Evolutionary conservation across 306 rosid genomes (phyloP).

Genomic region (Citrullus colocynthis): DNA sequence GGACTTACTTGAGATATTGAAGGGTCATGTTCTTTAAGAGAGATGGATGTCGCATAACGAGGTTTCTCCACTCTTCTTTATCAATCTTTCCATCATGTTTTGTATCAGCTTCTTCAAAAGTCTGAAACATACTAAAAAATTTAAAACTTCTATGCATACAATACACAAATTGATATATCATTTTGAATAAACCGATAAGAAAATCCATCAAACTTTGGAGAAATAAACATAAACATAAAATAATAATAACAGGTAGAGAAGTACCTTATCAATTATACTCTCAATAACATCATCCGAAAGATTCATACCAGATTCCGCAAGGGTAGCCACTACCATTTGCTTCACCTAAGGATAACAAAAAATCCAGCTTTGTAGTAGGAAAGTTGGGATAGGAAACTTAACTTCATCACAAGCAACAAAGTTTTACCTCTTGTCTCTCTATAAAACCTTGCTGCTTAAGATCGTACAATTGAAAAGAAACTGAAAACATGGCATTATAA

Average conservation of each 20-base stretch:
- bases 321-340: slow-evolving; percentile 99
- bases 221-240: not conserved
- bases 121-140: slow-evolving; percentile 27
- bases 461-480: slow-evolving; percentile 92
- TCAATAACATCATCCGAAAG: slow-evolving; percentile 93
- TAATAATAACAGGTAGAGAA: slow-evolving; percentile 3
- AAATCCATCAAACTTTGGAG: not conserved
- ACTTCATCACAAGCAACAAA: not conserved
- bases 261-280: slow-evolving; percentile 95
- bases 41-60: slow-evolving; percentile 83
- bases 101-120: slow-evolving; percentile 98
- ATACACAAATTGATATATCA: not conserved
- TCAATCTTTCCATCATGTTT: slow-evolving; percentile 95
- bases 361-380: not conserved
- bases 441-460: slow-evolving; percentile 98
- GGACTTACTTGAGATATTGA: slow-evolving; percentile 83
- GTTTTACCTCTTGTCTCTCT: slow-evolving; percentile 87
- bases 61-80: slow-evolving; percentile 98
- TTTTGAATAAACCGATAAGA: not conserved
- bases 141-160: not conserved
- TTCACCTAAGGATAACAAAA: slow-evolving; percentile 45
- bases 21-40: slow-evolving; percentile 97
- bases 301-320: slow-evolving; percentile 98
- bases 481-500: slow-evolving; percentile 27
- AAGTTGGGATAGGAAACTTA: not conserved